These are phyloP conservation scores for Podaxis sp. DNA, from an alignment of 768 basidiomycete genomes.

Conservation along the genomic window DNA sequence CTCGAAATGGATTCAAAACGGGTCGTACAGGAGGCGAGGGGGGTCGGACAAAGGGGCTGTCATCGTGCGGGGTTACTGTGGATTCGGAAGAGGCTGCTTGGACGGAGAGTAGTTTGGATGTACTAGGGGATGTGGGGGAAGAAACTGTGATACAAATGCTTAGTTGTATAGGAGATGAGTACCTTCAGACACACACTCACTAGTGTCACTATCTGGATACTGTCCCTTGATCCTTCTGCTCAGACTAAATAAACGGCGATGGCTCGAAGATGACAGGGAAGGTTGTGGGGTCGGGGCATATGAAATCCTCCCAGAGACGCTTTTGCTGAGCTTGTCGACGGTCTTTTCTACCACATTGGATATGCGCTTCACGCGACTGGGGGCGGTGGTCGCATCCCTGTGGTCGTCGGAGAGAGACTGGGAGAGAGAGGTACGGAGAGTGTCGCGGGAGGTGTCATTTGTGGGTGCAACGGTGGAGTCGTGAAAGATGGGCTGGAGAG, in stretches of 20 bases:
- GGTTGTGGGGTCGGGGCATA: slow-evolving; percentile 23
- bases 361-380: slow-evolving; percentile 48
- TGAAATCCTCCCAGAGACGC: slow-evolving; percentile 40
- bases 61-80: slow-evolving; percentile 22
- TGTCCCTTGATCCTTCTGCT: slow-evolving; percentile 48
- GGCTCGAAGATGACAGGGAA: slow-evolving; percentile 30
- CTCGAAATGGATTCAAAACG: slow-evolving; percentile 50
- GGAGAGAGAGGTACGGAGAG: slow-evolving; percentile 26
- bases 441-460: slow-evolving; percentile 28
- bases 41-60: slow-evolving; percentile 64
- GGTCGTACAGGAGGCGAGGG: slow-evolving; percentile 60
- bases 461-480: slow-evolving; percentile 20
- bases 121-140: slow-evolving; percentile 19
- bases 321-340: slow-evolving; percentile 61
- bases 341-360: slow-evolving; percentile 50
- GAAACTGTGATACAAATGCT: not conserved
- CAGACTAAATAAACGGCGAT: slow-evolving; percentile 53
- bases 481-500: slow-evolving; percentile 21
- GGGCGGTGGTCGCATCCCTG: slow-evolving; percentile 8
- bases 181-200: slow-evolving; percentile 17
- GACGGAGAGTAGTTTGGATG: slow-evolving; percentile 24
- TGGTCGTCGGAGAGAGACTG: slow-evolving; percentile 21
- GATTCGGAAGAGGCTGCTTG: slow-evolving; percentile 18
- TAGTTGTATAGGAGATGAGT: slow-evolving; percentile 10
- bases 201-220: slow-evolving; percentile 28